Conservation (phyloP, 2,329 filamentous ascomycete species). For the Onygenales sp. region DNA sequence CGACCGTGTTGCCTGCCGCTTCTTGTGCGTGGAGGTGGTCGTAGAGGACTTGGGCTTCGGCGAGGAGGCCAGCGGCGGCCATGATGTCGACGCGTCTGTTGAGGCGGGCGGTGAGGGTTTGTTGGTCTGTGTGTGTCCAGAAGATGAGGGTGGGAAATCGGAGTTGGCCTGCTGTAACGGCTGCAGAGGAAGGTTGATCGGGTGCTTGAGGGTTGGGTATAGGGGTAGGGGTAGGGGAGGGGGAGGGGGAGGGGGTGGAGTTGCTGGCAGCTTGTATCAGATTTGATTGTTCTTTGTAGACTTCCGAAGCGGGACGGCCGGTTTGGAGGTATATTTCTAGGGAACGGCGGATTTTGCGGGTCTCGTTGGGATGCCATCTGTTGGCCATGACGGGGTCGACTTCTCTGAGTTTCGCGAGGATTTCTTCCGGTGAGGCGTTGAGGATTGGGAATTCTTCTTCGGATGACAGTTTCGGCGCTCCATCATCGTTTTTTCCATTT, state of each 20-base stretch:
- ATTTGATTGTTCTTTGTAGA: constrained; percentile 68
- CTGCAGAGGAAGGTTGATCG: constrained; percentile 3
- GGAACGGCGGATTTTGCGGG: constrained; percentile 79
- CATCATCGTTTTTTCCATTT: background rate
- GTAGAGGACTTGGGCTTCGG: constrained; percentile 50
- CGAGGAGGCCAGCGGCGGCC: constrained; percentile 57
- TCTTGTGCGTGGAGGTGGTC: constrained; percentile 37
- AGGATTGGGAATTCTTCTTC: constrained; percentile 57
- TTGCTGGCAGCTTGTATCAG: constrained; percentile 10
- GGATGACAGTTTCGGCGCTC: too few relatives aligned
- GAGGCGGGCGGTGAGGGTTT: constrained; percentile 59
- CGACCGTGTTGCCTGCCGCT: constrained; percentile 46
- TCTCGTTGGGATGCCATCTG: constrained; percentile 88
- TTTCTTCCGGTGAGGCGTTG: constrained; percentile 57
- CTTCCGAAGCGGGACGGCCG: constrained; percentile 69
- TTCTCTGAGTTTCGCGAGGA: constrained; percentile 63
- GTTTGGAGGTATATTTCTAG: constrained; percentile 83
- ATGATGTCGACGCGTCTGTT: constrained; percentile 75
- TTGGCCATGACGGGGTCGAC: constrained; percentile 85
- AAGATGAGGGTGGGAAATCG: constrained; percentile 60
- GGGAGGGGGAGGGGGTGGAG: background rate
- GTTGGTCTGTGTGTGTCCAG: constrained; percentile 73
- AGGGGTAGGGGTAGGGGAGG: background rate
- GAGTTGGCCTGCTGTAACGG: constrained; percentile 21
- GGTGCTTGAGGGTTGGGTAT: constrained; percentile 7